phyloP scores from a whole-genome alignment of 202 grass and related monocot species.

The Miscanthus sacchariflorus region DNA sequence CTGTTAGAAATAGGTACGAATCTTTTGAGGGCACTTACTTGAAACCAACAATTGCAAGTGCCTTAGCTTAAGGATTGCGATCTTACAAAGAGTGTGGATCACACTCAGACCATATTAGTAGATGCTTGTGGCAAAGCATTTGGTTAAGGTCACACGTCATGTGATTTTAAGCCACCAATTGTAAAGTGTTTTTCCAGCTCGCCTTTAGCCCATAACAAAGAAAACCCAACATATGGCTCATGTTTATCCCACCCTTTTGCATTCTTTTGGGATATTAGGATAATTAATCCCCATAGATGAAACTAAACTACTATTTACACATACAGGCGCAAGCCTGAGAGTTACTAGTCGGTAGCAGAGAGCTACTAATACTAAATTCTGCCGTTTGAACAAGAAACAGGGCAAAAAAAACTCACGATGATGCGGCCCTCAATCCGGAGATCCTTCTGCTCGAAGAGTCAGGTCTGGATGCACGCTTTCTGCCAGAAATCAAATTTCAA shows the following conservation, averaged over 20 bases:
- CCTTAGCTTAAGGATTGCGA: not conserved
- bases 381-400: not conserved
- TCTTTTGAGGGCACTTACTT: not conserved
- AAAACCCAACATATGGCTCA: not conserved
- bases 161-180: not conserved
- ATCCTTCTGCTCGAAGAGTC: constrained; percentile 98
- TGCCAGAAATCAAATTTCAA: constrained; percentile 44
- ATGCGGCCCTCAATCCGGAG: constrained; percentile 95
- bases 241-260: too few relatives aligned
- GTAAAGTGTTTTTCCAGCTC: not conserved
- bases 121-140: not conserved
- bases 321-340: too few relatives aligned
- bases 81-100: not conserved
- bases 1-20: not conserved
- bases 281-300: too few relatives aligned
- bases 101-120: not conserved
- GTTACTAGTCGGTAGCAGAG: too few relatives aligned
- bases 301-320: too few relatives aligned
- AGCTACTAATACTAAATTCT: too few relatives aligned
- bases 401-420: constrained; percentile 63
- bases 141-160: not conserved
- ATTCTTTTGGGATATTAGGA: too few relatives aligned
- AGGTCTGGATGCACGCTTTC: constrained; percentile 99
- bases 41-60: not conserved
- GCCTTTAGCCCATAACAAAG: not conserved